Evolutionary conservation across 1,284 basidiomycete species (phyloP).

Genomic region (Pyrrhoderma lamaoense): DNA sequence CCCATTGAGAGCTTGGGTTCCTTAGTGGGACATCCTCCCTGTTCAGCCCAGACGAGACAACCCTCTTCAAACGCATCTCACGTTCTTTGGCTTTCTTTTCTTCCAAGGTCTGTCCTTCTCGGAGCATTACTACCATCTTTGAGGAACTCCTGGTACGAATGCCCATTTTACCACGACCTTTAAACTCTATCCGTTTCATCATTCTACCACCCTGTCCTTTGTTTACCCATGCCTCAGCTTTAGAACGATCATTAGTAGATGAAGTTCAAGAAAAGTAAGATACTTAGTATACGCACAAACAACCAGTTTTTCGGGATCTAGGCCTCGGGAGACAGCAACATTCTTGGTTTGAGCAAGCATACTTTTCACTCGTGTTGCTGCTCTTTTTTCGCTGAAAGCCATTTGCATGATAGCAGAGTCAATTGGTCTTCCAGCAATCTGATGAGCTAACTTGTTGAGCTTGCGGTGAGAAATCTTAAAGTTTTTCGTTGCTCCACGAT

Average conservation of each 20-base stretch:
- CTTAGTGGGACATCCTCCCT: constrained; percentile 76
- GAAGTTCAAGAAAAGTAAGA: too few species aligned
- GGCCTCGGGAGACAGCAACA: constrained; percentile 77
- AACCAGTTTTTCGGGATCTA: constrained; percentile 69
- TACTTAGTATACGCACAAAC: constrained; percentile 53
- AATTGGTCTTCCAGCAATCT: constrained; percentile 84
- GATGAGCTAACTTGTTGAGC: constrained; percentile 79
- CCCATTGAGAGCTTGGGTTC: constrained; percentile 70
- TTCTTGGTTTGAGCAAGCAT: constrained; percentile 85
- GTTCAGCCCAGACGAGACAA: constrained; percentile 71
- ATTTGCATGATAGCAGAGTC: constrained; percentile 96
- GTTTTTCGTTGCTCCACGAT: constrained; percentile 84
- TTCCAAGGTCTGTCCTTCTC: constrained; percentile 76
- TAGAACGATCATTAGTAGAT: neutral
- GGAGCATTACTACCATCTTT: constrained; percentile 71
- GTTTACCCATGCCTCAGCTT: constrained; percentile 89
- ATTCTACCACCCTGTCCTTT: constrained; percentile 60
- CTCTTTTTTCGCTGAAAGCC: constrained; percentile 90
- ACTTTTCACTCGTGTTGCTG: constrained; percentile 78
- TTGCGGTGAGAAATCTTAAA: constrained; percentile 95
- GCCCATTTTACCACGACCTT: constrained; percentile 80
- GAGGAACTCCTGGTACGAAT: constrained; percentile 75
- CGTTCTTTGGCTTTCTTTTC: constrained; percentile 61
- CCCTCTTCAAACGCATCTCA: constrained; percentile 62
- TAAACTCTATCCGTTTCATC: constrained; percentile 70